phyloP scores from a whole-genome alignment of 2,329 filamentous ascomycete genomes.

The Akanthomyces dipterigenus region DNA sequence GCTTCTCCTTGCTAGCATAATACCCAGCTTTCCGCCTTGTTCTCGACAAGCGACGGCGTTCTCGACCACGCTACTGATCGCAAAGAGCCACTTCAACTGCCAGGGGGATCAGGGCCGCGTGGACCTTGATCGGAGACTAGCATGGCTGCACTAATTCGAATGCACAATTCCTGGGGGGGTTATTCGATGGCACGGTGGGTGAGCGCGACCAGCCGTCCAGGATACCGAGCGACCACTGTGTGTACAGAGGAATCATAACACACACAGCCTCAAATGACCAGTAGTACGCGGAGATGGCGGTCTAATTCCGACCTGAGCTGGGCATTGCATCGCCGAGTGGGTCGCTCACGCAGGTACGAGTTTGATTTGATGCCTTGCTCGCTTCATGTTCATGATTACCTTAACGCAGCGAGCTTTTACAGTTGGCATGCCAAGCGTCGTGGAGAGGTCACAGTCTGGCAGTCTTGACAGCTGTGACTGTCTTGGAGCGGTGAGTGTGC shows the following conservation, averaged over 20 bases:
- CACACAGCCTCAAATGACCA: neutral
- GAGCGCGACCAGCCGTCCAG: neutral
- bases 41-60: neutral
- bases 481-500: neutral
- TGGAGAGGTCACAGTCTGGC: neutral
- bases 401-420: neutral
- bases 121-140: neutral
- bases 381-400: neutral
- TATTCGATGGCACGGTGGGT: neutral
- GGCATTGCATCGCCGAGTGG: neutral
- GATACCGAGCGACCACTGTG: neutral
- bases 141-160: neutral
- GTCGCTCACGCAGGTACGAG: neutral
- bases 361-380: neutral
- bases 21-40: neutral
- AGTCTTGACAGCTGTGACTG: neutral
- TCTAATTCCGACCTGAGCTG: neutral
- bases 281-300: neutral
- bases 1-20: neutral
- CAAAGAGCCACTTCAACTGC: neutral
- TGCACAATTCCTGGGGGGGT: neutral
- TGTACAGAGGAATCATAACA: neutral
- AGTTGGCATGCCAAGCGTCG: neutral
- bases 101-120: neutral
- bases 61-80: neutral